phyloP scores from a whole-genome alignment of 768 basidiomycete genomes.

The Tulasnella sp. region DNA sequence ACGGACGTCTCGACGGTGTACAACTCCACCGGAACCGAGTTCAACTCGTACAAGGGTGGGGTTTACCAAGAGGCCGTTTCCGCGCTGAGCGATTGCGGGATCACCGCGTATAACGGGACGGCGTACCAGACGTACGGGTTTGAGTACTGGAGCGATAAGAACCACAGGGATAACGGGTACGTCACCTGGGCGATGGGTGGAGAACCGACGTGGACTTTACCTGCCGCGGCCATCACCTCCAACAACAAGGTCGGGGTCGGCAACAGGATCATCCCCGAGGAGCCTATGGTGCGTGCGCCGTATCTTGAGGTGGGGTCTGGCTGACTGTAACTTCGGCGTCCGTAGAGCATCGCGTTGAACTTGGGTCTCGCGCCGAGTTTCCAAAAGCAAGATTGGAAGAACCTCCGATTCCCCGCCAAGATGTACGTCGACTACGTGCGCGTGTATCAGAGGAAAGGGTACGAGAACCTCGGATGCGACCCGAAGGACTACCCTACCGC shows the following conservation, averaged over 20 bases:
- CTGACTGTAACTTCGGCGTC: neutral
- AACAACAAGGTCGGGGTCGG: conserved; percentile 47
- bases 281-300: conserved; percentile 67
- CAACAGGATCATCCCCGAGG: conserved; percentile 64
- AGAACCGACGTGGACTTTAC: conserved; percentile 58
- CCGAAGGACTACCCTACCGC: conserved; percentile 68
- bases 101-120: conserved; percentile 42
- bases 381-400: conserved; percentile 56
- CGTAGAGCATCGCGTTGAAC: conserved; percentile 73
- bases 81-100: conserved; percentile 45
- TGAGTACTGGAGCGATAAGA: conserved; percentile 75
- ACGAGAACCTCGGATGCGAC: conserved; percentile 60
- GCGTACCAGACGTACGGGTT: conserved; percentile 55
- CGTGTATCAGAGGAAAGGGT: conserved; percentile 67
- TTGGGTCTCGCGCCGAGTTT: conserved; percentile 70
- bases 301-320: neutral
- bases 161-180: conserved; percentile 51
- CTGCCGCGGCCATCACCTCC: conserved; percentile 52
- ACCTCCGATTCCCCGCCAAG: conserved; percentile 63
- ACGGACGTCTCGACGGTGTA: conserved; percentile 42
- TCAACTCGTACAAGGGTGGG: conserved; percentile 44
- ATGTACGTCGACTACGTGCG: conserved; percentile 89
- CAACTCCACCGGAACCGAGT: conserved; percentile 36
- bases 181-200: conserved; percentile 75
- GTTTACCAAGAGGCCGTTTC: conserved; percentile 61